phyloP scores from a whole-genome alignment of 2,329 filamentous ascomycete species.

The Talaromyces piceae region DNA sequence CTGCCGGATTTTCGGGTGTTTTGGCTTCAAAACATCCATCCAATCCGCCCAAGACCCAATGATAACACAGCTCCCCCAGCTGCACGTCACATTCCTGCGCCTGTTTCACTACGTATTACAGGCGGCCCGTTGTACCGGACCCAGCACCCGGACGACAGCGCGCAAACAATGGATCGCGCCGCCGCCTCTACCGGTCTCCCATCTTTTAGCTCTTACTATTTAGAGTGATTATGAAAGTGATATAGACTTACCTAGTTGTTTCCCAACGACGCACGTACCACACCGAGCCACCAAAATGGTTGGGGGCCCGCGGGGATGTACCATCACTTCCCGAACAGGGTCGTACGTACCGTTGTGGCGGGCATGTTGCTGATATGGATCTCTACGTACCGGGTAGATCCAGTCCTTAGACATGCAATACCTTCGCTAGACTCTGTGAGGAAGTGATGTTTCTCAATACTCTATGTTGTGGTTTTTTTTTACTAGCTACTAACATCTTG shows the following conservation, averaged over 20 bases:
- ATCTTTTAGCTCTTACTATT: too few species aligned
- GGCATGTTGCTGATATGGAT: background rate
- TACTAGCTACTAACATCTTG: too few species aligned
- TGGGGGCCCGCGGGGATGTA: background rate
- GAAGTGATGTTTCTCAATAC: background rate
- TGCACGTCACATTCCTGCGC: constrained; percentile 7
- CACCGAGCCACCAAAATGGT: background rate
- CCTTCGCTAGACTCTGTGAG: background rate
- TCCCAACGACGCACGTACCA: background rate
- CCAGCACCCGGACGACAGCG: constrained; percentile 2
- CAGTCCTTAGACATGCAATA: background rate
- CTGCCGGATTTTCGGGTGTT: too few species aligned
- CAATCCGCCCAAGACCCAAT: too few species aligned
- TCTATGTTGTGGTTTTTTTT: background rate
- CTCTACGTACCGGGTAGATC: background rate
- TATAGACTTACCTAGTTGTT: background rate
- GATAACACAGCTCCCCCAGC: too few species aligned
- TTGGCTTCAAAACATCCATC: too few species aligned
- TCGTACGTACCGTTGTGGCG: background rate
- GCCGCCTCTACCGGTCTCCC: constrained; percentile 1
- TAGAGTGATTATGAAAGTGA: background rate
- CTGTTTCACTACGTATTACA: background rate
- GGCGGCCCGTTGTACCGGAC: constrained; percentile 6
- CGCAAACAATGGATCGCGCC: constrained; percentile 1
- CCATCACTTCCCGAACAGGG: background rate